Base-by-base conservation (phyloP, 169 alveolate species). In the Plasmodium gonderi region DNA sequence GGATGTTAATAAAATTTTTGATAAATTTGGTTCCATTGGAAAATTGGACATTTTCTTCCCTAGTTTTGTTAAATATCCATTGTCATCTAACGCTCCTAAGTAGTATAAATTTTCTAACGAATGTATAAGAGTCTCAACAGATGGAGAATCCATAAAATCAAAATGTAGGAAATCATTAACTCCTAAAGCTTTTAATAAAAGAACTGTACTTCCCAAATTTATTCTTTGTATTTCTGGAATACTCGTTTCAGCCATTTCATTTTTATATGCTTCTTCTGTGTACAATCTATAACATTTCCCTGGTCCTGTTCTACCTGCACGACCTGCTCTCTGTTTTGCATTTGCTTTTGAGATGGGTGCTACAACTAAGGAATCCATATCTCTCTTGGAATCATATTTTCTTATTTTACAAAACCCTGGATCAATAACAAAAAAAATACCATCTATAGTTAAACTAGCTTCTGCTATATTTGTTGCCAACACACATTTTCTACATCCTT, bases 381-480 rank as follows among this genome's bases (percentile, higher is more conserved):
- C 99, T 31, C 99, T 94, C 95, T 98, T 98, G 9, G 99, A 98
- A 92, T 98, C 98, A 91, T 98, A 99, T 65, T 98, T 98, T 95
- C 98, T 99, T 44, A 99, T 96, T 95, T 99, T 99, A 26, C 99
- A 98, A 93, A 99, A 98, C 0, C 99, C 99, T 7, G 99, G 99
- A 92, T 99, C 99, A n/a, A 99, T 99, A 1, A 99, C 99, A 91
- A 98, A 99, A 95, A 97, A 99, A 67, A 99, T 99, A 51, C 99
- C 99, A 95, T 99, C 99, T 36, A 99, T 99, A n/a, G 99, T 99
- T 49, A 99, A 97, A 1, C 99, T 98, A 0, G 99, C 99, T 95
- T 99, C 99, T 3, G 99, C 99, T 47, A 99, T 99, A 95, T 99
- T 99, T 7, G 99, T 99, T 12, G 99, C 99, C 11, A 99, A 97